A percentile compares a stretch with the other conserved stretches of the same genome.
Evolutionary conservation across 345 rosid species (phyloP).

Genomic region (Sapria himalayana): DNA sequence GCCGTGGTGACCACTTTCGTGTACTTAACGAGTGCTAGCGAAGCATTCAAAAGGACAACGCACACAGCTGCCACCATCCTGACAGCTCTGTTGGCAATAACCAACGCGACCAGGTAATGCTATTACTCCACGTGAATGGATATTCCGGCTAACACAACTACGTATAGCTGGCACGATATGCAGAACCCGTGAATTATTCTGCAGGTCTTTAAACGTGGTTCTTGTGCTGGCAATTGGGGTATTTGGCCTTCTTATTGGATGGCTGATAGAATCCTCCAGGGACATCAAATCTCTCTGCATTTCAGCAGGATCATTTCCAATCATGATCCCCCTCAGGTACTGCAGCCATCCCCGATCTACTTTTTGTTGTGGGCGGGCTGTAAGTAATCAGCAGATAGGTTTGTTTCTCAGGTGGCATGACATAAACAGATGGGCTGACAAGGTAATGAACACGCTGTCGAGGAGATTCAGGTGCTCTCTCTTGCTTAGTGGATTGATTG

Average conservation of each 20-base stretch:
- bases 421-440: slow-evolving; percentile 26
- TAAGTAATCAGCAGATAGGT: no score
- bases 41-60: slow-evolving; percentile 55
- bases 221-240: slow-evolving; percentile 73
- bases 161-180: no score
- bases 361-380: slow-evolving; percentile 1
- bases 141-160: no score
- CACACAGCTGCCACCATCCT: slow-evolving; percentile 70
- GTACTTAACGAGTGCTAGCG: slow-evolving; percentile 49
- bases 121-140: slow-evolving; percentile 86
- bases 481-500: slow-evolving; percentile 35
- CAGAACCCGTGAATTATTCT: slow-evolving; percentile 2
- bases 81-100: slow-evolving; percentile 79
- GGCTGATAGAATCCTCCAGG: slow-evolving; percentile 47
- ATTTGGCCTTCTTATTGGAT: slow-evolving; percentile 55
- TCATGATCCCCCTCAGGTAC: slow-evolving; percentile 11
- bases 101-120: slow-evolving; percentile 95
- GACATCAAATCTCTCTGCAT: slow-evolving; percentile 37
- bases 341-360: not conserved
- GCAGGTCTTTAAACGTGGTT: slow-evolving; percentile 64
- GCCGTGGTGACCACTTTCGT: slow-evolving; percentile 83
- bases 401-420: slow-evolving; percentile 23
- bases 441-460: slow-evolving; percentile 29
- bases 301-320: slow-evolving; percentile 22
- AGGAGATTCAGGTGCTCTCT: slow-evolving; percentile 59